Evolutionary conservation across 2,329 filamentous ascomycete genomes (phyloP).

Genomic region (Lecanicillium sp.): DNA sequence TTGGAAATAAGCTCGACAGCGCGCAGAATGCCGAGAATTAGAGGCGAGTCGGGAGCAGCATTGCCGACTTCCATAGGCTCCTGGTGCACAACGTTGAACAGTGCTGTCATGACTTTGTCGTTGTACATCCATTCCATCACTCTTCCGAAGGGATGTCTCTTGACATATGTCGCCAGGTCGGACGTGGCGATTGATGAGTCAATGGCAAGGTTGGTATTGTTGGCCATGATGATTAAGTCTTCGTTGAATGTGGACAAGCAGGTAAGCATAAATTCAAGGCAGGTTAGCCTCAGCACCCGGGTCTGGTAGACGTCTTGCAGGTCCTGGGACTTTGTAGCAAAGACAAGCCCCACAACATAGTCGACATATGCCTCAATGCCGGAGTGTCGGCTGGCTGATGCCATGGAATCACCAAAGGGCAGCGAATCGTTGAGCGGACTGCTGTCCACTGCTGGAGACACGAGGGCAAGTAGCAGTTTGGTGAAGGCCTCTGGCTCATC

Average conservation of each 20-base stretch:
- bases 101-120: slow-evolving; percentile 71
- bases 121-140: slow-evolving; percentile 99
- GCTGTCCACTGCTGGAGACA: slow-evolving; percentile 58
- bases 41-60: slow-evolving; percentile 68
- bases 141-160: slow-evolving; percentile 84
- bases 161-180: slow-evolving; percentile 72
- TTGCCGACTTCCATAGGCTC: slow-evolving; percentile 66
- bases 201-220: slow-evolving; percentile 67
- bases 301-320: slow-evolving; percentile 62
- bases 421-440: slow-evolving; percentile 65
- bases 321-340: slow-evolving; percentile 61
- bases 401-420: slow-evolving; percentile 82
- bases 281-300: slow-evolving; percentile 68
- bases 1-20: slow-evolving; percentile 80
- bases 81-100: slow-evolving; percentile 76
- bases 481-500: slow-evolving; percentile 85
- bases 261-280: slow-evolving; percentile 74
- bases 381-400: slow-evolving; percentile 65
- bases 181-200: slow-evolving; percentile 69
- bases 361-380: slow-evolving; percentile 93
- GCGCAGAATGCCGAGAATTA: slow-evolving; percentile 71
- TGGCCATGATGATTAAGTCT: slow-evolving; percentile 79
- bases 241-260: slow-evolving; percentile 90
- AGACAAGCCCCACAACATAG: slow-evolving; percentile 75
- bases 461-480: slow-evolving; percentile 65